Evolutionary conservation across 73 alveolate genomes (phyloP).

Genomic region (Paramecium sexaurelia): DNA sequence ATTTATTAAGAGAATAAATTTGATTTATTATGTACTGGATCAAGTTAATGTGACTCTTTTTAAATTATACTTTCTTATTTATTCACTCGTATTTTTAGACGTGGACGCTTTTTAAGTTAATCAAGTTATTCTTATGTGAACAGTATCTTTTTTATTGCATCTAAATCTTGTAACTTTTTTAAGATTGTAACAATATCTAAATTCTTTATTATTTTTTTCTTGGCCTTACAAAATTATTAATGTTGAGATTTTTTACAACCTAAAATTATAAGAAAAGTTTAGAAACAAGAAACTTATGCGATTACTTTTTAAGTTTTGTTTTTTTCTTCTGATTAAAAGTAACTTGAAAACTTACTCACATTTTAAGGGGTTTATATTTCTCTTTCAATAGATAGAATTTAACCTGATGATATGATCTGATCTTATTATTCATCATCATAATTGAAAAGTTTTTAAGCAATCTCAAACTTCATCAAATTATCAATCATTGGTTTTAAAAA

Average conservation of each 20-base stretch:
- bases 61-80: background rate
- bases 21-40: background rate
- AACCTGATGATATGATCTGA: background rate
- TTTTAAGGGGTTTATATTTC: background rate
- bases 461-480: background rate
- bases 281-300: background rate
- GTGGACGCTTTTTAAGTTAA: background rate
- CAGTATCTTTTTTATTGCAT: background rate
- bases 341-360: background rate
- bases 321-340: background rate
- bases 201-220: background rate
- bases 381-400: background rate
- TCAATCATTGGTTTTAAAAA: background rate
- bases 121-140: background rate
- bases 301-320: background rate
- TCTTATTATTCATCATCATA: background rate
- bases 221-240: background rate
- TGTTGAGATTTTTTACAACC: background rate
- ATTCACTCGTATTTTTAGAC: background rate
- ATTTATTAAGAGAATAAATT: background rate
- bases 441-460: background rate
- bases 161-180: background rate
- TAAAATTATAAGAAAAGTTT: background rate
- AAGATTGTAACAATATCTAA: background rate
- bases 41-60: background rate